A percentile compares a stretch with the other conserved stretches of the same genome.
phyloP scores from a whole-genome alignment of 2,329 filamentous ascomycete genomes.

The Botryotinia globosa region DNA sequence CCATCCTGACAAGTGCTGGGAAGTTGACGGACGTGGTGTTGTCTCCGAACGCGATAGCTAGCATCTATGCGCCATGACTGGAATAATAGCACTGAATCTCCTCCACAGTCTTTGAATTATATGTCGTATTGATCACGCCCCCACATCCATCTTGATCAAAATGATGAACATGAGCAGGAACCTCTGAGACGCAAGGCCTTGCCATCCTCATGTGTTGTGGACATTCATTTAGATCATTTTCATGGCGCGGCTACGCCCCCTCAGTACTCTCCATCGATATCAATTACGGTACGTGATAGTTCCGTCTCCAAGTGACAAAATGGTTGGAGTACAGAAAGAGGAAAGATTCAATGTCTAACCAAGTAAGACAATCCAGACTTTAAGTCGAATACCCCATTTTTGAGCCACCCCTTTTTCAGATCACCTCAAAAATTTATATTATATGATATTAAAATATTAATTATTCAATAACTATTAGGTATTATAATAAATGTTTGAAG shows the following conservation, averaged over 20 bases:
- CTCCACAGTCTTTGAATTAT: background rate
- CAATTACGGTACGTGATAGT: background rate
- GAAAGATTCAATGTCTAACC: no score
- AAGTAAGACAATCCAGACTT: no score
- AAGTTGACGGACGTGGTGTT: background rate
- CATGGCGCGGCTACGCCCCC: background rate
- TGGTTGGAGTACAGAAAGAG: no score
- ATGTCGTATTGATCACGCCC: background rate
- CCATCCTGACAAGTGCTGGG: background rate
- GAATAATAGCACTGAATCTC: background rate
- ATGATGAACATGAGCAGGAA: background rate
- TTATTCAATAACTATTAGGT: no score
- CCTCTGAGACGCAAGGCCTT: background rate
- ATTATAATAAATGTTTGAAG: no score
- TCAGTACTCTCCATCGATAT: background rate
- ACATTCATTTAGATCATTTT: background rate
- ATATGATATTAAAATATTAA: no score
- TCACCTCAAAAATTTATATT: no score
- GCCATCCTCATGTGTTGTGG: background rate
- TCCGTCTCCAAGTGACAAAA: background rate
- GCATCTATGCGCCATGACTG: background rate
- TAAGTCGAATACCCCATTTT: no score
- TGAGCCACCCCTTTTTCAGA: no score
- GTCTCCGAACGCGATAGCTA: background rate
- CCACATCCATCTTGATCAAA: background rate